These are phyloP conservation scores for Bretziella fagacearum DNA, from an alignment of 2,329 filamentous ascomycete genomes.

Conservation along the genomic window DNA sequence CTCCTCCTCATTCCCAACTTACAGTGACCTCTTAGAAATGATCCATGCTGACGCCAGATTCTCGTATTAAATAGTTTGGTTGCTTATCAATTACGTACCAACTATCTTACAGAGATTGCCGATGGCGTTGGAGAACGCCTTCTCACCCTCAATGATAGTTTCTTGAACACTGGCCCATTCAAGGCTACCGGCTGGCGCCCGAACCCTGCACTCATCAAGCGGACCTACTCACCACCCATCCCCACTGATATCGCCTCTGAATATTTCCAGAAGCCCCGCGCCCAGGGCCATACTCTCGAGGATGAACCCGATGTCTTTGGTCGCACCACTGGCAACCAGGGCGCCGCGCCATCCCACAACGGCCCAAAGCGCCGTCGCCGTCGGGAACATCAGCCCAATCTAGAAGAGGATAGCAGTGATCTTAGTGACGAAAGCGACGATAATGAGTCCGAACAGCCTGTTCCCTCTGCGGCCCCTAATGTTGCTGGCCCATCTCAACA, in stretches of 20 bases:
- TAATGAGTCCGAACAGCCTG: conserved; percentile 46
- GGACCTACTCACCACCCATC: conserved; percentile 73
- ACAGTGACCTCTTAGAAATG: not conserved
- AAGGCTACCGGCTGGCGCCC: conserved; percentile 67
- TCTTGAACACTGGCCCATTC: conserved; percentile 66
- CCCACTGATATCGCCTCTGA: conserved; percentile 67
- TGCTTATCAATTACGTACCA: conserved; percentile 64
- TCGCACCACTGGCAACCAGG: conserved; percentile 50
- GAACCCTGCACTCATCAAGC: conserved; percentile 58
- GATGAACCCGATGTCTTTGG: conserved; percentile 57
- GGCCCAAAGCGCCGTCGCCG: conserved; percentile 47
- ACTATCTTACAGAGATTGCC: conserved; percentile 63
- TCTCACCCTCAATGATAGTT: conserved; percentile 62
- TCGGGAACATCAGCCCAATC: conserved; percentile 47
- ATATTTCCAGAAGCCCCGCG: conserved; percentile 60
- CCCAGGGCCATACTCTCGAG: conserved; percentile 45
- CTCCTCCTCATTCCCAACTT: not conserved
- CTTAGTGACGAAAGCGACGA: conserved; percentile 73
- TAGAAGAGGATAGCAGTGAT: conserved; percentile 75
- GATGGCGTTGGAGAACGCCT: conserved; percentile 74
- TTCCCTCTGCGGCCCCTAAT: conserved; percentile 18
- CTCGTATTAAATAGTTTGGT: conserved; percentile 41
- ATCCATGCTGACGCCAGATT: not conserved
- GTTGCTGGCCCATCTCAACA: conserved; percentile 21
- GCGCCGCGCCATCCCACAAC: conserved; percentile 51